Evolutionary conservation across 2,329 filamentous ascomycete species (phyloP).

Genomic region (Xylaria digitata): DNA sequence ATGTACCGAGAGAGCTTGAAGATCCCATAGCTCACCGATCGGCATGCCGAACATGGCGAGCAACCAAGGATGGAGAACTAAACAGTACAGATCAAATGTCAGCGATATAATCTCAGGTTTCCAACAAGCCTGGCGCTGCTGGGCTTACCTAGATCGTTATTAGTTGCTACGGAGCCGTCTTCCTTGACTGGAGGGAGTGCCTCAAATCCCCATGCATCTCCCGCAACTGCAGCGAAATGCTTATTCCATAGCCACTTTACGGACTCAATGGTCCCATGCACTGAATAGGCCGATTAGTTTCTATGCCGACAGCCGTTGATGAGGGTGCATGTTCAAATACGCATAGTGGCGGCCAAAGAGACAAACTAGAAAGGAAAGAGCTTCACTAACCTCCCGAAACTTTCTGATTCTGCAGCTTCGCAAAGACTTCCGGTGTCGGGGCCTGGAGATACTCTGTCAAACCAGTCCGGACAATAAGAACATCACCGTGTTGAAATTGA

Average conservation of each 20-base stretch:
- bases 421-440: constrained; percentile 53
- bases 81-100: constrained; percentile 4
- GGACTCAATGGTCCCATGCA: constrained; percentile 62
- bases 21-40: constrained; percentile 67
- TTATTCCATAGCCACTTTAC: constrained; percentile 76
- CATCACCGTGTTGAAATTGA: constrained; percentile 73
- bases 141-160: constrained; percentile 54
- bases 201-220: constrained; percentile 73
- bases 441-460: constrained; percentile 68
- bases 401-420: constrained; percentile 48
- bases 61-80: constrained; percentile 61
- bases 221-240: constrained; percentile 73
- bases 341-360: neutral
- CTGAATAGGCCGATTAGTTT: constrained; percentile 20
- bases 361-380: constrained; percentile 5
- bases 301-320: neutral
- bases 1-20: constrained; percentile 63
- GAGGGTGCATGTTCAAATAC: neutral
- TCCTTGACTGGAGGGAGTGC: constrained; percentile 65
- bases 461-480: constrained; percentile 73
- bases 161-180: constrained; percentile 51
- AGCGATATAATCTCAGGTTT: neutral
- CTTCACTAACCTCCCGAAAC: constrained; percentile 49
- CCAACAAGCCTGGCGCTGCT: neutral
- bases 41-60: constrained; percentile 64